phyloP scores from a whole-genome alignment of 306 rosid genomes.

The Luffa acutangula region DNA sequence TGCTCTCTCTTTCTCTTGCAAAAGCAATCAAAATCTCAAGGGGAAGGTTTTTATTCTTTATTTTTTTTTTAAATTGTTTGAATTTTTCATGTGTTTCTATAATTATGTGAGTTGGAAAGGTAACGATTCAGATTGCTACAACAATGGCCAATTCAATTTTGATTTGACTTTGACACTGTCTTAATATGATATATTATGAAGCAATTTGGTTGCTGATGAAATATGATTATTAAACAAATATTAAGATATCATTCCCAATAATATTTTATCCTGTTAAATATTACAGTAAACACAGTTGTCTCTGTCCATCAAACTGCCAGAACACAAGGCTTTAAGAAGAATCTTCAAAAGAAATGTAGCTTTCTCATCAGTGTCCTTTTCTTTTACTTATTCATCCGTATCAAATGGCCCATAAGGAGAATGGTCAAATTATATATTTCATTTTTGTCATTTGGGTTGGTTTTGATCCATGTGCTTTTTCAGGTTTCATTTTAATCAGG shows the following conservation, averaged over 20 bases:
- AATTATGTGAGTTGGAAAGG: not conserved
- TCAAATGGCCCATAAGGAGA: not conserved
- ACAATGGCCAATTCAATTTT: not conserved
- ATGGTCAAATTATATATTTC: no score
- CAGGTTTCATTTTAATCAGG: no score
- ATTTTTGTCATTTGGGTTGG: no score
- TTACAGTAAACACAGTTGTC: not conserved
- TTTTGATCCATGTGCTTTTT: no score
- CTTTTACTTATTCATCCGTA: not conserved
- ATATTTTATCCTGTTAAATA: not conserved
- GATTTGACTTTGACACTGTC: slow-evolving; percentile 8
- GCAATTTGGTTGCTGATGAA: slow-evolving; percentile 1
- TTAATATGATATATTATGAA: not conserved
- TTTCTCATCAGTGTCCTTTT: not conserved
- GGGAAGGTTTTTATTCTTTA: not conserved
- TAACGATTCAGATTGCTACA: not conserved
- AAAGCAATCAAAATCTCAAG: not conserved
- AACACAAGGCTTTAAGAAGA: not conserved
- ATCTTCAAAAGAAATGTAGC: not conserved
- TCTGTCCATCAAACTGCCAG: not conserved
- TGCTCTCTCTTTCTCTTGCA: not conserved
- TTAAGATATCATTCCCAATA: not conserved
- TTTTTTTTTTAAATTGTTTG: not conserved
- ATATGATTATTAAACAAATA: not conserved
- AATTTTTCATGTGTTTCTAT: not conserved